Evolutionary conservation across 768 basidiomycete species (phyloP).

Genomic region (Suillus subaureus): DNA sequence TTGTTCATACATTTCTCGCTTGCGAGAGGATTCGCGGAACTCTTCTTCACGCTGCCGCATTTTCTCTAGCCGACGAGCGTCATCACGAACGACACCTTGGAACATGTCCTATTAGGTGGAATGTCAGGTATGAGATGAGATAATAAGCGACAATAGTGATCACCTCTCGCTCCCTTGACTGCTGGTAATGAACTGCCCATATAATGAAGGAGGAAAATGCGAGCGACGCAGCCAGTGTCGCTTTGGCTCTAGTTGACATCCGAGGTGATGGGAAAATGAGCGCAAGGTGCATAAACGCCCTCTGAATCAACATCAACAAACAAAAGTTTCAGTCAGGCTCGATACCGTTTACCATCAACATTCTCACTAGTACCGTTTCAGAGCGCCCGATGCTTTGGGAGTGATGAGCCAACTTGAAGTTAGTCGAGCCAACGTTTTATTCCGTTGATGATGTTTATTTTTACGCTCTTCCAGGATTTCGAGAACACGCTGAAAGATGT

Average conservation of each 20-base stretch:
- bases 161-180: constrained; percentile 82
- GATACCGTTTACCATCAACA: constrained; percentile 6
- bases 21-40: constrained; percentile 59
- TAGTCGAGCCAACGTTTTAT: constrained; percentile 7
- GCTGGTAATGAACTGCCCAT: constrained; percentile 89
- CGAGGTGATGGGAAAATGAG: constrained; percentile 7
- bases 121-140: constrained; percentile 10
- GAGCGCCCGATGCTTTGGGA: constrained; percentile 21
- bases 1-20: constrained; percentile 66
- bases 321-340: constrained; percentile 22
- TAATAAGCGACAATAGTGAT: constrained; percentile 15
- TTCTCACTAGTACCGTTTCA: constrained; percentile 11
- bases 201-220: constrained; percentile 68
- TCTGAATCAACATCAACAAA: constrained; percentile 43
- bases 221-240: constrained; percentile 70
- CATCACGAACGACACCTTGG: constrained; percentile 86
- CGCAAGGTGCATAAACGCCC: constrained; percentile 9
- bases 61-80: constrained; percentile 77
- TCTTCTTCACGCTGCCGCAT: constrained; percentile 66
- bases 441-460: constrained; percentile 7
- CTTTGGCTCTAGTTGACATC: constrained; percentile 74
- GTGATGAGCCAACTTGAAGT: constrained; percentile 49
- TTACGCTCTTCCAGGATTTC: constrained; percentile 59
- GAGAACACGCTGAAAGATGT: constrained; percentile 80
- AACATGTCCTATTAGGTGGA: constrained; percentile 73